Evolutionary conservation across 805 yeast species (phyloP).

Genomic region (Lipomyces anomalus): DNA sequence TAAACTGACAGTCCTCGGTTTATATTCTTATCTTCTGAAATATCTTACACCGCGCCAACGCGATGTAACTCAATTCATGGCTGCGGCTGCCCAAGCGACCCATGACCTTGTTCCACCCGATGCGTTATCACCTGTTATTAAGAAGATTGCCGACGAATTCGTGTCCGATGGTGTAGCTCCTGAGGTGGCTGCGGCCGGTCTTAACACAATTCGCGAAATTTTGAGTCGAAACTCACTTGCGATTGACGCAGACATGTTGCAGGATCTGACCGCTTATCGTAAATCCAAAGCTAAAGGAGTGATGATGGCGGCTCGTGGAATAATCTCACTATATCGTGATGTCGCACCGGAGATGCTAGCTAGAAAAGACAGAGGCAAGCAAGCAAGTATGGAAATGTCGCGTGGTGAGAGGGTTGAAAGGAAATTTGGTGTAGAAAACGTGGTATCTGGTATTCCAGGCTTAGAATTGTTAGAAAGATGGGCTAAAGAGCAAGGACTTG

Average conservation of each 20-base stretch:
- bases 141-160: conserved; percentile 94
- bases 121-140: conserved; percentile 65
- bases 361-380: conserved; percentile 87
- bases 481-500: conserved; percentile 57
- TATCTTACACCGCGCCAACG: conserved; percentile 90
- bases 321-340: conserved; percentile 82
- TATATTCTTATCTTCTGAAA: conserved; percentile 82
- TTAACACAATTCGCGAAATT: conserved; percentile 91
- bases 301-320: conserved; percentile 85
- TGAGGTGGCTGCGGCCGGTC: conserved; percentile 97
- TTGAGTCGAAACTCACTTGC: conserved; percentile 91
- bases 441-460: conserved; percentile 77
- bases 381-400: conserved; percentile 74
- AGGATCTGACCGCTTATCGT: conserved; percentile 83
- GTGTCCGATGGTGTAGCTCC: conserved; percentile 98
- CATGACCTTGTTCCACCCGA: conserved; percentile 98
- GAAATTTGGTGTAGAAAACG: conserved; percentile 66
- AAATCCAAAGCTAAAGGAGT: conserved; percentile 94
- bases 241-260: conserved; percentile 78
- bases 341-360: conserved; percentile 94
- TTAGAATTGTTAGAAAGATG: conserved; percentile 84
- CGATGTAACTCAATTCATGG: conserved; percentile 93
- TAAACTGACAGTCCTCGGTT: conserved; percentile 81
- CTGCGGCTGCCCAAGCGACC: conserved; percentile 93
- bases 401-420: conserved; percentile 38